Conservation (phyloP, 2,329 filamentous ascomycete genomes). For the Penicillium sclerotigenum region DNA sequence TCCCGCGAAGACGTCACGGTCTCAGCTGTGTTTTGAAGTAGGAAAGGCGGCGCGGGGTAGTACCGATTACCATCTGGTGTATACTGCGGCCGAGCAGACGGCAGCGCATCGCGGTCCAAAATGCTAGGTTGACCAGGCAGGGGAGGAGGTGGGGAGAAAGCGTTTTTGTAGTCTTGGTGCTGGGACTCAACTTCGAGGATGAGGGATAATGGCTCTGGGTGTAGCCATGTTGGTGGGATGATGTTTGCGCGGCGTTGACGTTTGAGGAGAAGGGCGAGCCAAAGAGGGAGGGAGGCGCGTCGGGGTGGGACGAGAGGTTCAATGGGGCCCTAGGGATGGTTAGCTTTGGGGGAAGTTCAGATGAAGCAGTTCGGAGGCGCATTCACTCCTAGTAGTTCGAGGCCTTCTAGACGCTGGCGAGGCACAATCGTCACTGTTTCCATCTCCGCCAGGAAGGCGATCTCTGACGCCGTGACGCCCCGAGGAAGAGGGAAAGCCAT, state of each 20-base stretch:
- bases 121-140: conserved; percentile 50
- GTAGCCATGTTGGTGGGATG: conserved; percentile 83
- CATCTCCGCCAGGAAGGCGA: conserved; percentile 96
- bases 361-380: not conserved
- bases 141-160: conserved; percentile 74
- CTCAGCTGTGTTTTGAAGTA: conserved; percentile 70
- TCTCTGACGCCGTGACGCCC: conserved; percentile 78
- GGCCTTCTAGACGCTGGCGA: conserved; percentile 80
- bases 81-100: conserved; percentile 29
- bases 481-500: conserved; percentile 63
- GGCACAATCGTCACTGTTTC: conserved; percentile 91
- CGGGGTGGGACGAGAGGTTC: conserved; percentile 75
- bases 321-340: conserved; percentile 64
- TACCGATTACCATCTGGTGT: conserved; percentile 43
- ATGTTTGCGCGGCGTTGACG: conserved; percentile 93
- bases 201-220: conserved; percentile 67
- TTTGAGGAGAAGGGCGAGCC: conserved; percentile 93
- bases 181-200: conserved; percentile 81
- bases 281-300: conserved; percentile 76
- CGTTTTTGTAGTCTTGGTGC: conserved; percentile 55
- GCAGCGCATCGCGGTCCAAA: conserved; percentile 22
- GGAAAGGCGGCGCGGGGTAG: conserved; percentile 66
- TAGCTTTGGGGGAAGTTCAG: not conserved
- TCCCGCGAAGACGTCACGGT: conserved; percentile 51
- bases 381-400: conserved; percentile 77